Evolutionary conservation across 805 yeast species (phyloP), one percentile per base, ranked within the genome.

Genomic region (Yamadazyma laniorum): DNA sequence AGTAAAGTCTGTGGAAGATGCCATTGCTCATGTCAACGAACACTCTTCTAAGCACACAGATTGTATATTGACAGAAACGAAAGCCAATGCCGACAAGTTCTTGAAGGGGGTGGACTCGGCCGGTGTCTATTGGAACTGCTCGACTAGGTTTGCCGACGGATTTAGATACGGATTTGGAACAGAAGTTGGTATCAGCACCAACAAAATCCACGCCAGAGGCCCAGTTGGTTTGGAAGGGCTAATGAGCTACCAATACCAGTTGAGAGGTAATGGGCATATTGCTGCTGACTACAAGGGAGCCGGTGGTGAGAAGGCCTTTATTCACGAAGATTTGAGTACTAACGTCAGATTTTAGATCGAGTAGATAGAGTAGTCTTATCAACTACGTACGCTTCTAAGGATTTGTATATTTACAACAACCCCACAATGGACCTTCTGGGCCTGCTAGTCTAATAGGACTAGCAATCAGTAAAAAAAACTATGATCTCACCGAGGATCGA

Each of bases 41-140:
- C 97, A 93, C 58, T 91, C 98, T 1, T 93, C 99, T 2, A 91
- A 88, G 52, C 99, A 93, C 63, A 93, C 99, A 0, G 99, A 93
- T 56, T 79, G 86, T 42, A 90, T 93, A 44, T 71, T 93, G 42
- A 91, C 99, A 2, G 85, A 82, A 49, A 69, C 79, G 52, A 77
- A 84, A 55, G 70, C 54, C 4, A 68, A 68, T 12, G 98, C 99
- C 0, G 84, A 87, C 21, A 62, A 61, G 40, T 93, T 93, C 65
- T 61, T 91, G 55, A 79, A 80, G 56, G 93, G 90, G 16, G 76
- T 93, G 32, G 99, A 93, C 60, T 86, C 97, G 2, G 84, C 98
- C 1, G 97, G 97, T 40, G 95, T 93, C 9, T 93, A 88, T 68
- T 91, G 98, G 98, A 93, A 93, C 58, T 91, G 95, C 34, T 85